phyloP scores from a whole-genome alignment of 169 alveolate genomes.

The Neospora caninum region DNA sequence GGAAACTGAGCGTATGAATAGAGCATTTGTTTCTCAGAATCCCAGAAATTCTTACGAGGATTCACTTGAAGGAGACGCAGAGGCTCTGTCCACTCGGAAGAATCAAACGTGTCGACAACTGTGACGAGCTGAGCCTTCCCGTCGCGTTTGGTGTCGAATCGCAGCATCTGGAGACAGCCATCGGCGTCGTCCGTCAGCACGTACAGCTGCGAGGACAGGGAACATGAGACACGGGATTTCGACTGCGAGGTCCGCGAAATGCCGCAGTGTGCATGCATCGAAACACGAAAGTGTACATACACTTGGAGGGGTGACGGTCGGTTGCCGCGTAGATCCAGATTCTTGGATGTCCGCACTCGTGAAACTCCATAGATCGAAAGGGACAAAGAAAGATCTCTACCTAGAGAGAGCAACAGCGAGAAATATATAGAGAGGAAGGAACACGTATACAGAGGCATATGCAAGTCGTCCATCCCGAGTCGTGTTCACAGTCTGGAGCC shows the following conservation, averaged over 20 bases:
- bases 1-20: too few relatives aligned
- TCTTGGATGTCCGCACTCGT: too few relatives aligned
- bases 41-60: background rate
- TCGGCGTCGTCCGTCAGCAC: slow-evolving; percentile 38
- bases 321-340: too few relatives aligned
- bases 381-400: too few relatives aligned
- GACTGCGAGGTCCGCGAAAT: too few relatives aligned
- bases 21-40: background rate
- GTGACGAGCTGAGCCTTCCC: background rate
- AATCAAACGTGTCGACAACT: background rate
- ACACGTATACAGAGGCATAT: too few relatives aligned
- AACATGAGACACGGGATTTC: background rate
- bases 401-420: background rate
- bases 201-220: slow-evolving; percentile 13
- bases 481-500: too few relatives aligned
- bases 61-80: slow-evolving; percentile 32
- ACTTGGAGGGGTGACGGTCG: too few relatives aligned
- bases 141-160: background rate
- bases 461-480: too few relatives aligned
- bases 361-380: too few relatives aligned
- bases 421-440: background rate
- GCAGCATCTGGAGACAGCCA: slow-evolving; percentile 2
- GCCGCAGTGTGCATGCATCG: too few relatives aligned
- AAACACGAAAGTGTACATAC: too few relatives aligned
- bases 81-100: slow-evolving; percentile 37